These are phyloP conservation scores for Amanita phalloides DNA, from an alignment of 768 basidiomycete species.

Conservation along the genomic window DNA sequence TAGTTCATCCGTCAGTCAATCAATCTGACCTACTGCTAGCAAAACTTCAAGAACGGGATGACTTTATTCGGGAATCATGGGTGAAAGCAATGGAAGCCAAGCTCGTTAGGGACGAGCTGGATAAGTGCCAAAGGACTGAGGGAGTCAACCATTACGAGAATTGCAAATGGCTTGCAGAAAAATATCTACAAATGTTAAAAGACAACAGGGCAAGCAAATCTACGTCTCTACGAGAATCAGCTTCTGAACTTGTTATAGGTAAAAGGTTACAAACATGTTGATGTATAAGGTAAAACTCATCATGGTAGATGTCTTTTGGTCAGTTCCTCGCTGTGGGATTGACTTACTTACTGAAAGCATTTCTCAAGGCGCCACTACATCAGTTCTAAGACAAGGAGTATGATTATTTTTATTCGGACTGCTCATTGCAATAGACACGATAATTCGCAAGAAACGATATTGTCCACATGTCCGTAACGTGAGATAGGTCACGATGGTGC, in stretches of 20 bases:
- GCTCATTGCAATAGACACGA: background rate
- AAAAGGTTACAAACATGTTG: slow-evolving; percentile 77
- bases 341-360: background rate
- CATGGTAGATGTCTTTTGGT: background rate
- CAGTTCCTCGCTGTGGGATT: background rate
- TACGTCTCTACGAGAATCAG: background rate
- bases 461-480: too few relatives aligned
- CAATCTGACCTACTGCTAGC: slow-evolving; percentile 23
- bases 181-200: slow-evolving; percentile 68
- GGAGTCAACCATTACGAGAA: slow-evolving; percentile 89
- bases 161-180: slow-evolving; percentile 78
- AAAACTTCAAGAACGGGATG: slow-evolving; percentile 59
- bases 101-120: slow-evolving; percentile 79
- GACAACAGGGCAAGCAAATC: slow-evolving; percentile 62
- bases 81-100: slow-evolving; percentile 88
- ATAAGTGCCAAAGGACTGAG: slow-evolving; percentile 83
- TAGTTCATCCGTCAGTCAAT: background rate
- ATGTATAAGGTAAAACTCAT: slow-evolving; percentile 19
- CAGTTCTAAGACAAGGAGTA: background rate
- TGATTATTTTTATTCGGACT: background rate
- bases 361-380: background rate
- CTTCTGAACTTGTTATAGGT: slow-evolving; percentile 37
- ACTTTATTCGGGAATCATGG: slow-evolving; percentile 85
- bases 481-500: too few relatives aligned
- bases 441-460: too few relatives aligned